phyloP scores from a whole-genome alignment of 73 alveolate species.

The Stentor roeselii region DNA sequence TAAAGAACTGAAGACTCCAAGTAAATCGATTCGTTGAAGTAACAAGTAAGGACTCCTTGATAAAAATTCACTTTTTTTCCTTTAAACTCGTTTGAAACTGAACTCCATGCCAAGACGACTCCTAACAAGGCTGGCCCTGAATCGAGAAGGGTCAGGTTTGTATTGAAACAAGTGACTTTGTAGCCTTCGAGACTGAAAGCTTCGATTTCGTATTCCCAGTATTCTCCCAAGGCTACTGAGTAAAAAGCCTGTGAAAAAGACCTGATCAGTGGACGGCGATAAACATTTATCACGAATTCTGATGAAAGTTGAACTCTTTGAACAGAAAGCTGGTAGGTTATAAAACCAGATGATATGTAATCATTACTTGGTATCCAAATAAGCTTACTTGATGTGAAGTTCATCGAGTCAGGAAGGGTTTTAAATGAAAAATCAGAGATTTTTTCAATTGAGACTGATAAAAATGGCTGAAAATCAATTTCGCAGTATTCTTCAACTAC shows the following conservation, averaged over 20 bases:
- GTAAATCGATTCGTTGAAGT: too few relatives aligned
- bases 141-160: background rate
- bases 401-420: too few relatives aligned
- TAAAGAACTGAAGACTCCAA: background rate
- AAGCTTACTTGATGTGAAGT: too few relatives aligned
- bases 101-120: background rate
- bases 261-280: background rate
- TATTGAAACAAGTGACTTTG: background rate
- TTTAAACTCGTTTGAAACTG: background rate
- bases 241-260: background rate
- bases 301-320: background rate
- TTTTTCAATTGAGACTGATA: too few relatives aligned
- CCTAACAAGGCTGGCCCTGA: background rate
- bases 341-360: background rate
- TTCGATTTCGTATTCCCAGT: background rate
- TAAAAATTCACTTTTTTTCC: background rate
- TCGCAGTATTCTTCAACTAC: background rate
- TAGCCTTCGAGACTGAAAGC: background rate
- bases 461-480: too few relatives aligned
- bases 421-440: too few relatives aligned
- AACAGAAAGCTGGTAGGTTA: too few relatives aligned
- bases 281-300: background rate
- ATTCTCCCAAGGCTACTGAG: background rate
- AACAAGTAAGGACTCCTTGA: background rate
- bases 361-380: background rate